A percentile compares a stretch with the other conserved stretches of the same genome.
phyloP scores from a whole-genome alignment of 1,139 yeast species.

The Blastobotrys arbuscula region DNA sequence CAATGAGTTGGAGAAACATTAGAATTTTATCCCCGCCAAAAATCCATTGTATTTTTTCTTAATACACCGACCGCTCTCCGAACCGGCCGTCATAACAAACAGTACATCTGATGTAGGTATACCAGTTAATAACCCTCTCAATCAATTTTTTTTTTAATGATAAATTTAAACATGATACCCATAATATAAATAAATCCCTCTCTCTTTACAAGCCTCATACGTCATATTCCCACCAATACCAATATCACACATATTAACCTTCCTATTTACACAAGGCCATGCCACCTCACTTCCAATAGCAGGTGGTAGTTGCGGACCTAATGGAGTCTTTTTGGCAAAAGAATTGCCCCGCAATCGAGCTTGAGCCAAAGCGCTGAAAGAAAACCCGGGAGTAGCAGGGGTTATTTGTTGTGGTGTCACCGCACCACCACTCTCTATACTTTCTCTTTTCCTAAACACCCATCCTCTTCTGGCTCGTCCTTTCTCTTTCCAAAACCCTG shows the following conservation, averaged over 20 bases:
- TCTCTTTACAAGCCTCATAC: constrained; percentile 29
- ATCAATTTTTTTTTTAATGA: too few relatives aligned
- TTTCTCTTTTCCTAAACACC: constrained; percentile 32
- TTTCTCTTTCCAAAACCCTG: constrained; percentile 44
- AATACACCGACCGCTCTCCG: neutral
- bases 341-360: constrained; percentile 16
- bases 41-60: too few relatives aligned
- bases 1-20: too few relatives aligned
- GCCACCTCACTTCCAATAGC: constrained; percentile 16
- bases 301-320: constrained; percentile 5
- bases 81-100: too few relatives aligned
- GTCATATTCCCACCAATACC: constrained; percentile 33
- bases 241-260: constrained; percentile 32
- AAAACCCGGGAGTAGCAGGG: constrained; percentile 20
- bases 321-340: neutral
- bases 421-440: constrained; percentile 1
- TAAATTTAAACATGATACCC: constrained; percentile 22
- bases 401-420: constrained; percentile 6
- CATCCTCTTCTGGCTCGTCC: constrained; percentile 80
- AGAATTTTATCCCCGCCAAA: too few relatives aligned
- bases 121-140: too few relatives aligned
- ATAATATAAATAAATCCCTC: constrained; percentile 36
- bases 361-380: constrained; percentile 28
- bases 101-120: too few relatives aligned
- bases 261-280: constrained; percentile 32